Percentiles rank a stretch among this genome's conserved stretches.
Conservation (phyloP, 2,329 filamentous ascomycete genomes). For the Paecilomyces niveus region DNA sequence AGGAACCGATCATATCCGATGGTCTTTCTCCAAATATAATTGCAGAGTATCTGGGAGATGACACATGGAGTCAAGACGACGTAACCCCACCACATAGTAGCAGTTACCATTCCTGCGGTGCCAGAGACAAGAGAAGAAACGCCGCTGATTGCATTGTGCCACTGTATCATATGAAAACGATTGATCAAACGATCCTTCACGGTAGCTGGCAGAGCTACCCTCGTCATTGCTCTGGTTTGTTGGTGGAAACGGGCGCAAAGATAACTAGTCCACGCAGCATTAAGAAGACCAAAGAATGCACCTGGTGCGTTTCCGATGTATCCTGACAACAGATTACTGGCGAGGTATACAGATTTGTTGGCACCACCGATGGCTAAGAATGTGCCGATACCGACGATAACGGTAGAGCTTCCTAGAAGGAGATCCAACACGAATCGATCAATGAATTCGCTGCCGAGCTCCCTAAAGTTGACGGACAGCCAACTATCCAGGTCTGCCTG, state of each 20-base stretch:
- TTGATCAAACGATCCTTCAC: slow-evolving; percentile 23
- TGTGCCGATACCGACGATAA: slow-evolving; percentile 47
- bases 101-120: slow-evolving; percentile 43
- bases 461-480: slow-evolving; percentile 41
- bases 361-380: slow-evolving; percentile 49
- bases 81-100: slow-evolving; percentile 48
- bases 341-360: slow-evolving; percentile 33
- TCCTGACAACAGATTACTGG: slow-evolving; percentile 49
- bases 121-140: slow-evolving; percentile 6
- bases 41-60: slow-evolving; percentile 38
- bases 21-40: slow-evolving; percentile 42
- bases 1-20: slow-evolving; percentile 42
- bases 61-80: slow-evolving; percentile 47
- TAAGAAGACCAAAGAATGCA: slow-evolving; percentile 44
- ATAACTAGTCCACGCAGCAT: slow-evolving; percentile 42
- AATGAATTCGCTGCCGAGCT: slow-evolving; percentile 45
- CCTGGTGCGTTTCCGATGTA: slow-evolving; percentile 49
- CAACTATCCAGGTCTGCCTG: slow-evolving; percentile 27
- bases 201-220: slow-evolving; percentile 17
- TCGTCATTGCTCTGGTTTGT: slow-evolving; percentile 25
- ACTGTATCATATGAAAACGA: slow-evolving; percentile 36
- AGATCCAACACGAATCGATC: slow-evolving; percentile 47
- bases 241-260: slow-evolving; percentile 35
- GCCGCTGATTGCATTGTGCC: slow-evolving; percentile 41
- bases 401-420: slow-evolving; percentile 43